Evolutionary conservation across 768 basidiomycete species (phyloP).

Genomic region (Austroboletus festivus): DNA sequence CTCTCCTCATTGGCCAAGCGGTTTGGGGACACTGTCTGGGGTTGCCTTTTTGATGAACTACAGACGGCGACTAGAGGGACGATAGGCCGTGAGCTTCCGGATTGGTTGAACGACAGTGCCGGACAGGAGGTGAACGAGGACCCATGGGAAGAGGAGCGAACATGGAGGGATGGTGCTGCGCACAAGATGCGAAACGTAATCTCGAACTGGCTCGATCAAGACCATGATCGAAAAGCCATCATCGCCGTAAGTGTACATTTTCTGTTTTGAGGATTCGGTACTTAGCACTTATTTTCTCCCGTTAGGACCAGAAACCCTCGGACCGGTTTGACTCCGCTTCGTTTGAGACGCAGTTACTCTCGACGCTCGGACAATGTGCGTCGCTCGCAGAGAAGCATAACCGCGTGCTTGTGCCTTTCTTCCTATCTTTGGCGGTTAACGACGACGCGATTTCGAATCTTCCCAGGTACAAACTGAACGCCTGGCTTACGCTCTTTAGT

Average conservation of each 20-base stretch:
- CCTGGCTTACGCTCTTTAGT: constrained; percentile 83
- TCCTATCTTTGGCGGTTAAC: constrained; percentile 50
- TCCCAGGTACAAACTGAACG: constrained; percentile 57
- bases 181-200: constrained; percentile 55
- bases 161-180: constrained; percentile 75
- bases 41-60: constrained; percentile 62
- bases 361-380: constrained; percentile 63
- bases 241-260: constrained; percentile 29
- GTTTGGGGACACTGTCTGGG: constrained; percentile 76
- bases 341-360: constrained; percentile 81
- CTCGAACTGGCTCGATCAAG: constrained; percentile 42
- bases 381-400: constrained; percentile 83
- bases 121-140: constrained; percentile 23
- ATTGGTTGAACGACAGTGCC: constrained; percentile 26
- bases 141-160: constrained; percentile 63
- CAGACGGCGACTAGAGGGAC: constrained; percentile 28
- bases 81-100: constrained; percentile 6
- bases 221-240: constrained; percentile 31
- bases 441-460: constrained; percentile 38
- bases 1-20: constrained; percentile 49
- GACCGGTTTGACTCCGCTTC: constrained; percentile 70
- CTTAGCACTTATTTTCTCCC: neutral
- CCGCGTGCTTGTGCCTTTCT: constrained; percentile 81
- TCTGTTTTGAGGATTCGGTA: neutral
- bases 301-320: constrained; percentile 37